phyloP scores from a whole-genome alignment of 305 asterid genomes.

The Vinca major region DNA sequence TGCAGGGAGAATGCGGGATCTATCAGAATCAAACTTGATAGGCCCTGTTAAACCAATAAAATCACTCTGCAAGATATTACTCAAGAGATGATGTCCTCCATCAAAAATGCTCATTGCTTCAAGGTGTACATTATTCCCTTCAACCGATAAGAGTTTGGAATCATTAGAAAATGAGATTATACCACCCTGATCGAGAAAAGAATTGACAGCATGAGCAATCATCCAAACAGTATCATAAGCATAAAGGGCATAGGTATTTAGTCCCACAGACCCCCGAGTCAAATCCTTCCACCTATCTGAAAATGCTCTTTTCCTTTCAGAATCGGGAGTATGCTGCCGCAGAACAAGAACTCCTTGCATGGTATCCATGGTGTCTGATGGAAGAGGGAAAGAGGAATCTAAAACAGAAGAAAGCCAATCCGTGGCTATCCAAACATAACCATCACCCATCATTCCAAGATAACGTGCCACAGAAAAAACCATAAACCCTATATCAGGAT shows the following conservation, averaged over 20 bases:
- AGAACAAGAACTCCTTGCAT: constrained; percentile 39
- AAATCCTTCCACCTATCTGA: constrained; percentile 27
- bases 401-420: constrained; percentile 42
- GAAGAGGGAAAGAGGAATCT: constrained; percentile 31
- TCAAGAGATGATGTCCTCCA: constrained; percentile 35
- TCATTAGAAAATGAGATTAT: constrained; percentile 33
- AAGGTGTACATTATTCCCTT: constrained; percentile 30
- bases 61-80: constrained; percentile 28
- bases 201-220: constrained; percentile 35
- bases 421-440: constrained; percentile 47
- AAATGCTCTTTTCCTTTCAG: constrained; percentile 28
- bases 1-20: constrained; percentile 27
- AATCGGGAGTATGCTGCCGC: constrained; percentile 38
- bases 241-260: constrained; percentile 33
- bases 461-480: constrained; percentile 37
- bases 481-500: constrained; percentile 27
- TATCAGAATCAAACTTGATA: constrained; percentile 33
- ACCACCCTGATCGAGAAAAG: constrained; percentile 39
- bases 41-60: constrained; percentile 39
- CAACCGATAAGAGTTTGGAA: constrained; percentile 21
- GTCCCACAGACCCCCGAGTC: constrained; percentile 30
- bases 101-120: constrained; percentile 40
- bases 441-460: constrained; percentile 42
- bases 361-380: constrained; percentile 25
- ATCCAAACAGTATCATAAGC: constrained; percentile 48